Evolutionary conservation across 2,329 filamentous ascomycete genomes (phyloP), one percentile per base, ranked within the genome.

Genomic region (Metarhizium brunneum): DNA sequence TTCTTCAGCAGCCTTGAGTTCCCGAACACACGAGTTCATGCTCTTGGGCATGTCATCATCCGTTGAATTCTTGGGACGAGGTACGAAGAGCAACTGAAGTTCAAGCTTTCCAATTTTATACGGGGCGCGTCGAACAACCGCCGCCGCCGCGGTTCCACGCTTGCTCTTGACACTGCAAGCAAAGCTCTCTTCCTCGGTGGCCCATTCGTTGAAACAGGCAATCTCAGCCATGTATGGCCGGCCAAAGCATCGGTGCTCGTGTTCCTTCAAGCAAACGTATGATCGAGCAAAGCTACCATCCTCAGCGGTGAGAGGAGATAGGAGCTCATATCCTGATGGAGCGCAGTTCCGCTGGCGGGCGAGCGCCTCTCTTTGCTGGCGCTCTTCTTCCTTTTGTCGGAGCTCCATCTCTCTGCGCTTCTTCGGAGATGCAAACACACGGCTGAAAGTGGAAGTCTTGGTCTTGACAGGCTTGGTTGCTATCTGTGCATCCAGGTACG

Each of bases 31-130:
- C 47, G 90, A 88, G 71, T 94, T 95, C 92, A 99, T 96, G 76
- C 92, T 96, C 84, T 97, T 97, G 54, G 94, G 94, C 90, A 99
- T 96, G 63, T 97, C 92, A 16, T 96, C 92, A 61, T 97, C 94
- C 52, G 84, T 85, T 35, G 85, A 80, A 48, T 87, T 88, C 76
- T 90, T 92, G 4, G 94, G 92, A 64, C 92, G 90, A 0, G 94
- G 94, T 1, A 99, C 91, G 66, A 96, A 99, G 14, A 99, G 78
- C 8, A 99, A 81, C 74, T 99, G 94, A 43, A 99, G 77, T 68
- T 96, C 90, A 54, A 99, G 80, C 74, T 96, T 96, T 61, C 92
- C 94, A 65, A 99, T 85, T 72, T 92, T 90, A 76, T 99, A 99
- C n/a, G 94, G 94, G 13, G 94, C 92, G 53, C 88, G 84, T 57